phyloP scores from a whole-genome alignment of 2,329 filamentous ascomycete species.

The Coniochaeta pulveracea region DNA sequence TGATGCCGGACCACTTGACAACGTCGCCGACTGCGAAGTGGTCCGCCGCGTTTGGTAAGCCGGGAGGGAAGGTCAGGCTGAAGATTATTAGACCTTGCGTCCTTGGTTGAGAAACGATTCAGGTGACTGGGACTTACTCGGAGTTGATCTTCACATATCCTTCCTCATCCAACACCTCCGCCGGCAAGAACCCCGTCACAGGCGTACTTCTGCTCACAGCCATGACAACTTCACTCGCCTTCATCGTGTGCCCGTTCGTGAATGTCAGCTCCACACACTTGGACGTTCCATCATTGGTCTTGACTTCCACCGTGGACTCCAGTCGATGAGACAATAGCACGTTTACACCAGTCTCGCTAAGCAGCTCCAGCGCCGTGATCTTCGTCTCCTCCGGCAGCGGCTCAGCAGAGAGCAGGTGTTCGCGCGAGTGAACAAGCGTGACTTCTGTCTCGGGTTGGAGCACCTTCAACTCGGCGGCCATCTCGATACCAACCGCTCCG shows the following conservation, averaged over 20 bases:
- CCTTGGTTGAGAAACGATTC: too few relatives aligned
- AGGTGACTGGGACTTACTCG: constrained; percentile 27
- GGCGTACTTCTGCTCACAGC: constrained; percentile 55
- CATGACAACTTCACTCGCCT: constrained; percentile 55
- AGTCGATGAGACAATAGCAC: constrained; percentile 52
- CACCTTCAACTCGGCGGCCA: constrained; percentile 67
- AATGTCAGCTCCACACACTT: constrained; percentile 40
- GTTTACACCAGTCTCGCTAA: constrained; percentile 53
- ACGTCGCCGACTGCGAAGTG: constrained; percentile 66
- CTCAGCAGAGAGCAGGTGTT: constrained; percentile 61
- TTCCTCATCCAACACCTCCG: constrained; percentile 45
- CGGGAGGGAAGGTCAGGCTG: constrained; percentile 9
- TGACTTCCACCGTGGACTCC: constrained; percentile 27
- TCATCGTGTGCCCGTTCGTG: constrained; percentile 45
- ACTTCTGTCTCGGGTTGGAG: constrained; percentile 53
- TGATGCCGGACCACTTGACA: constrained; percentile 64
- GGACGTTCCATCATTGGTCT: constrained; percentile 30
- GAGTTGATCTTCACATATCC: constrained; percentile 54
- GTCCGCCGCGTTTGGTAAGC: constrained; percentile 40
- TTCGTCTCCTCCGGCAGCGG: constrained; percentile 60
- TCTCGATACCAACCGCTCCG: constrained; percentile 70
- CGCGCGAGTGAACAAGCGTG: constrained; percentile 64
- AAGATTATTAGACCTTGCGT: too few relatives aligned
- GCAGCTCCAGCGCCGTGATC: constrained; percentile 43
- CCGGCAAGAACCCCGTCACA: constrained; percentile 51